phyloP scores from a whole-genome alignment of 106 monocot genomes.

The Platanthera zijinensis region DNA sequence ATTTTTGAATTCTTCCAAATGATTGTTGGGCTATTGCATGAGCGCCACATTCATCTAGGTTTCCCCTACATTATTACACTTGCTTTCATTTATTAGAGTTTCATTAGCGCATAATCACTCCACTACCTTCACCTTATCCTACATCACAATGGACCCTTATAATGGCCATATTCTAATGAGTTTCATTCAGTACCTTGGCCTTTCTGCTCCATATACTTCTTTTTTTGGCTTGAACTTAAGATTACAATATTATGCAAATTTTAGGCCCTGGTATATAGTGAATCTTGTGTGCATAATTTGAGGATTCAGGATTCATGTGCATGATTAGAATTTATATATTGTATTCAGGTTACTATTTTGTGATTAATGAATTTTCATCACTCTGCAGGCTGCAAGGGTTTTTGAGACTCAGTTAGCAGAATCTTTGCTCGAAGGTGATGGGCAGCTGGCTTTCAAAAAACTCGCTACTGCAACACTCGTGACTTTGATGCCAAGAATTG shows the following conservation, averaged over 20 bases:
- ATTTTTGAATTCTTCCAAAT: too few relatives aligned
- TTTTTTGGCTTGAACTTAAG: not conserved
- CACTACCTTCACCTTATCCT: too few relatives aligned
- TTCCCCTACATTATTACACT: too few relatives aligned
- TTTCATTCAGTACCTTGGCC: not conserved
- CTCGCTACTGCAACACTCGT: constrained; percentile 94
- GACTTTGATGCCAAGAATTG: constrained; percentile 96
- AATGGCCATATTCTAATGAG: too few relatives aligned
- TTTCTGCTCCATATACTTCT: not conserved
- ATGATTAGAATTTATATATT: not conserved
- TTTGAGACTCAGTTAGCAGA: constrained; percentile 94
- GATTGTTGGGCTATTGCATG: too few relatives aligned
- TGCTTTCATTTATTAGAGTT: too few relatives aligned
- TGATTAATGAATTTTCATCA: not conserved
- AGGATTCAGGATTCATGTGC: not conserved
- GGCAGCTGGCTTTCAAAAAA: constrained; percentile 96
- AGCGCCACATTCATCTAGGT: too few relatives aligned
- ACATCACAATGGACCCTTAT: too few relatives aligned
- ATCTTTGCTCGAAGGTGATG: constrained; percentile 88
- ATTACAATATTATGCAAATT: not conserved
- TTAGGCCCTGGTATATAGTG: not conserved
- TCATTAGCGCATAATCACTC: too few relatives aligned
- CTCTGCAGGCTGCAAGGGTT: constrained; percentile 82
- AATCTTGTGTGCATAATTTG: not conserved
- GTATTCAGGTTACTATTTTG: not conserved